Base-by-base conservation (phyloP, 345 rosid genomes). In the Eucalyptus sp. region DNA sequence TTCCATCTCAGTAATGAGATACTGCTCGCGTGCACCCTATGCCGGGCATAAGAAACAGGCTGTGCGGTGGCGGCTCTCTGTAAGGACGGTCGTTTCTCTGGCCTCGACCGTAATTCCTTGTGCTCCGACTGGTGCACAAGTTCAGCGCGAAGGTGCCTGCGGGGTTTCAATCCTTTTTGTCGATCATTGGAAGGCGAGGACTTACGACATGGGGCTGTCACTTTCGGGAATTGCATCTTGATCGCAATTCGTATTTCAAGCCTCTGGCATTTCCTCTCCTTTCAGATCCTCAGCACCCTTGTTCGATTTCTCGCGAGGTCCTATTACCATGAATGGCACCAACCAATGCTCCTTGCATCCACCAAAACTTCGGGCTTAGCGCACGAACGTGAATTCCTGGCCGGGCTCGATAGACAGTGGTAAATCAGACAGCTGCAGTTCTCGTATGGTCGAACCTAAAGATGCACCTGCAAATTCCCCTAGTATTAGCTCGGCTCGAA, bases 71-170 rank as follows among this genome's bases (percentile, higher is more conserved):
- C 0, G 31, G 15, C 66, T 60, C 14, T 60, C 66, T 60, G 66
- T 60, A 27, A 27, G n/a, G 66, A 60, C 2, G n/a, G 66, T 25
- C 31, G 31, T 60, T 27, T 60, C 31, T 60, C 66, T 60, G 66
- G 31, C n/a, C 66, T 60, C 2, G 8, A 60, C 1, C 0, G 0
- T 25, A 60, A 60, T 2, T 27, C 66, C 66, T 27, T 60, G 7
- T 60, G 66, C 66, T 60, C 66, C 31, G 7, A 24, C 31, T 29
- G 17, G 33, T 62, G 71, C 71, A 29, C 71, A 62, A 62, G 71
- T 62, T 62, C 2, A 62, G 71, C 3, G 1, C 2, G 2, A 62
- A 6, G 68, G 68, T 1, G 33, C 71, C 71, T 1, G 33, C 9
- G 0, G 33, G 33, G 31, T 62, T 1, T 62, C 31, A 2, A 16